phyloP scores from a whole-genome alignment of 176 grass and related monocot genomes.

The Zoysia pacifica region DNA sequence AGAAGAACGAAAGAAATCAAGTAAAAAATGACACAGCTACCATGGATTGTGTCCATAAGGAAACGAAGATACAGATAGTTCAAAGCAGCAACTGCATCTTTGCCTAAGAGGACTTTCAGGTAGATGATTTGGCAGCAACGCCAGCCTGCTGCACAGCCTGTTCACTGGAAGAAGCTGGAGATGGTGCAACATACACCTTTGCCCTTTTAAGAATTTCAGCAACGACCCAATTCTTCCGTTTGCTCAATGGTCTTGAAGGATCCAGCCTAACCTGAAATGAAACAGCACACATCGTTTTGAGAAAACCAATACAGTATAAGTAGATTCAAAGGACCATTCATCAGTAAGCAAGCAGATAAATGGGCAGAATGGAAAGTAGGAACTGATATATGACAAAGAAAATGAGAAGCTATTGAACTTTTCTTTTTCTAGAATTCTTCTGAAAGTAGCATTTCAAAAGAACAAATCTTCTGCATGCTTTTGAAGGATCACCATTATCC shows the following conservation, averaged over 20 bases:
- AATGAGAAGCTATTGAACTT: neutral
- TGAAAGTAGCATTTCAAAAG: no score
- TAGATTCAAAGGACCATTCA: neutral
- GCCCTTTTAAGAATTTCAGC: constrained; percentile 85
- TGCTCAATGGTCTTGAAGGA: constrained; percentile 88
- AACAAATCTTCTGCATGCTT: neutral
- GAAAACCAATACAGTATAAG: neutral
- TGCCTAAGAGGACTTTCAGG: constrained; percentile 1
- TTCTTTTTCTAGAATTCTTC: neutral
- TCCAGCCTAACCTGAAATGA: constrained; percentile 75
- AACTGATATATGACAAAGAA: constrained; percentile 7
- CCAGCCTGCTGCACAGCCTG: constrained; percentile 21
- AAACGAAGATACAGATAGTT: neutral
- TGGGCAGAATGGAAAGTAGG: neutral
- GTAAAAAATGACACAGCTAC: neutral
- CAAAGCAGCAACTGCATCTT: neutral
- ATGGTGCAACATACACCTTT: constrained; percentile 68
- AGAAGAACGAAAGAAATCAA: neutral
- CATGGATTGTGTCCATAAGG: constrained; percentile 14
- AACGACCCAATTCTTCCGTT: constrained; percentile 72
- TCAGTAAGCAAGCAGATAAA: constrained; percentile 11
- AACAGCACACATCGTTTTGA: neutral
- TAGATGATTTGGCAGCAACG: constrained; percentile 30
- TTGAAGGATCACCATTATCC: neutral
- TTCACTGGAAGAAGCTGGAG: constrained; percentile 27